Conservation (phyloP, 805 yeast species). For the Kuraishia molischiana region DNA sequence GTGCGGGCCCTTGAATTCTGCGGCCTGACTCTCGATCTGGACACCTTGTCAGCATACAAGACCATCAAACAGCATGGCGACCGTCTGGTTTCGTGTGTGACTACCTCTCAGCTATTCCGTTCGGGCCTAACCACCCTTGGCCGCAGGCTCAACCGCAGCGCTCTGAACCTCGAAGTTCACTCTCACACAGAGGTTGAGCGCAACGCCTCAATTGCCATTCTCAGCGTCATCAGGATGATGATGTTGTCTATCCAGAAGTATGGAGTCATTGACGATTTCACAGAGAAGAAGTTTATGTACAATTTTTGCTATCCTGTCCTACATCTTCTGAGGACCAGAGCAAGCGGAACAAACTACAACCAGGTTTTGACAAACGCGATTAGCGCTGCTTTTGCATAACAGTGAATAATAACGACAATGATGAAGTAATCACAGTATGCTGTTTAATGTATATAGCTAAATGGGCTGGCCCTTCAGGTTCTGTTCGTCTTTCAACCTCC, state of each 20-base stretch:
- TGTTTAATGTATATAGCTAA: no score
- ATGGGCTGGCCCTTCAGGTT: conserved; percentile 38
- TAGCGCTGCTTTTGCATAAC: no score
- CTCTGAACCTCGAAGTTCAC: not conserved
- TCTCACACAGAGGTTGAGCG: not conserved
- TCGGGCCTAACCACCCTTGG: not conserved
- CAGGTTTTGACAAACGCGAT: no score
- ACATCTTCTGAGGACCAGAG: no score
- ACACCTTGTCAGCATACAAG: conserved; percentile 10
- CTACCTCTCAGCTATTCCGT: not conserved
- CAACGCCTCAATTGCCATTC: not conserved
- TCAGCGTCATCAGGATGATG: not conserved
- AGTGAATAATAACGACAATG: no score
- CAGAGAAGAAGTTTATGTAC: no score
- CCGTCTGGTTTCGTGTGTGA: not conserved
- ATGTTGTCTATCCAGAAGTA: no score
- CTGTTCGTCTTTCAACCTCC: conserved; percentile 61
- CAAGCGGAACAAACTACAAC: no score
- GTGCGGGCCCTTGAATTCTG: conserved; percentile 24
- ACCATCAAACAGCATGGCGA: not conserved
- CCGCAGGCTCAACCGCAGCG: not conserved
- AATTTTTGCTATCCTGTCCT: no score
- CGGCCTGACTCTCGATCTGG: conserved; percentile 27
- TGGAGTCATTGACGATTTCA: no score
- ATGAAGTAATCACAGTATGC: no score